These are phyloP conservation scores for Populus pruinosa DNA, from an alignment of 345 rosid species.

Conservation along the genomic window DNA sequence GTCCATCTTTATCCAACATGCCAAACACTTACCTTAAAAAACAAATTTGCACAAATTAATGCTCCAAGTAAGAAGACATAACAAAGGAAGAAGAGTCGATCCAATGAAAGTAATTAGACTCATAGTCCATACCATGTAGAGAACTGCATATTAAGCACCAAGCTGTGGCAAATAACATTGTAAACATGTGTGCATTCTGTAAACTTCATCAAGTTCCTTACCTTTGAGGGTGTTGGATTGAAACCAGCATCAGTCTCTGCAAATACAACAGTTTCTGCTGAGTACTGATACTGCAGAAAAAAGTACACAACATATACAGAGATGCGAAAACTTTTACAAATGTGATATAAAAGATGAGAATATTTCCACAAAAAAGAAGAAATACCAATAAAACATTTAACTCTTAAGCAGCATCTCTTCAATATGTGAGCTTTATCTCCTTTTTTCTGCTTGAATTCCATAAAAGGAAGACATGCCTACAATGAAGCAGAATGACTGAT, in stretches of 20 bases:
- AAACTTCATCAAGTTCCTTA: constrained; percentile 12
- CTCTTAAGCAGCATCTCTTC: constrained; percentile 60
- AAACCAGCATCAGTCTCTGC: constrained; percentile 83
- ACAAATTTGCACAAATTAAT: too few species aligned
- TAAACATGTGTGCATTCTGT: too few species aligned
- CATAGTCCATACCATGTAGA: not conserved
- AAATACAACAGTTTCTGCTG: constrained; percentile 10
- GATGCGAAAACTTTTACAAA: not conserved
- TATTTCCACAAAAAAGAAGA: not conserved
- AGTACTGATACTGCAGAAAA: not conserved
- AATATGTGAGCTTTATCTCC: constrained; percentile 50
- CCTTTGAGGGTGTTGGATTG: constrained; percentile 68
- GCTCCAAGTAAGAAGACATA: too few species aligned
- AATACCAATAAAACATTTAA: constrained; percentile 69
- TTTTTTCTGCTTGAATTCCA: constrained; percentile 47
- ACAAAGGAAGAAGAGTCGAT: too few species aligned
- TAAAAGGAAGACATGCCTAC: constrained; percentile 62
- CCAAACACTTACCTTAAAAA: too few species aligned
- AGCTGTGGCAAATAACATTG: not conserved
- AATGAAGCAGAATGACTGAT: not conserved
- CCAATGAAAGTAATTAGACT: not conserved
- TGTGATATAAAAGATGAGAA: not conserved
- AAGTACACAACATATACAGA: not conserved
- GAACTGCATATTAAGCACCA: not conserved
- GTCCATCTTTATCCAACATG: too few species aligned